phyloP scores from a whole-genome alignment of 1,139 yeast species.

The Candida tropicalis region DNA sequence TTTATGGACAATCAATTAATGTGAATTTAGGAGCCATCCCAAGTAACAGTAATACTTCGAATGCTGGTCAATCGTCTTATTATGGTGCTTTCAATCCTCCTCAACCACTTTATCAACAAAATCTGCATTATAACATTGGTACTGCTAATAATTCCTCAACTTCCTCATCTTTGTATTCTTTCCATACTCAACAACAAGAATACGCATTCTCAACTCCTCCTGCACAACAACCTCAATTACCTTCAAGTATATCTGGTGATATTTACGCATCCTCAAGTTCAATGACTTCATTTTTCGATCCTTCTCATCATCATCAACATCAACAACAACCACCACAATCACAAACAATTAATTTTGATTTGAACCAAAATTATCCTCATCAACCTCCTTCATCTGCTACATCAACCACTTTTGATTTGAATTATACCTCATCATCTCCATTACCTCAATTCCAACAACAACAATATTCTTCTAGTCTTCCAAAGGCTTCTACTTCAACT shows the following conservation, averaged over 20 bases:
- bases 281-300: constrained; percentile 16
- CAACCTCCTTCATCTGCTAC: constrained; percentile 12
- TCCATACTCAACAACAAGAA: constrained; percentile 8
- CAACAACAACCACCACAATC: constrained; percentile 8
- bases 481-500: not conserved
- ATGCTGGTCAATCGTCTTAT: constrained; percentile 23
- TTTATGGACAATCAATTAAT: constrained; percentile 10
- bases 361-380: constrained; percentile 6
- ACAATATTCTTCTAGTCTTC: not conserved
- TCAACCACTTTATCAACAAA: constrained; percentile 8
- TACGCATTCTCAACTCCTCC: not conserved
- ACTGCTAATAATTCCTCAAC: constrained; percentile 12
- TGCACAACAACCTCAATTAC: not conserved
- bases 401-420: constrained; percentile 14
- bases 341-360: constrained; percentile 9
- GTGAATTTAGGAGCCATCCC: constrained; percentile 14
- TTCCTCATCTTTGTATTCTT: constrained; percentile 16
- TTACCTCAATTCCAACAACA: constrained; percentile 3
- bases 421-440: constrained; percentile 8
- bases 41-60: constrained; percentile 11
- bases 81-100: constrained; percentile 7
- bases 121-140: not conserved
- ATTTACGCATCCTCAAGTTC: constrained; percentile 14
- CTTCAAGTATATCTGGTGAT: constrained; percentile 1
- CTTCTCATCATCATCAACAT: constrained; percentile 1